Conservation (phyloP, 306 rosid genomes). For the Parietaria judaica region DNA sequence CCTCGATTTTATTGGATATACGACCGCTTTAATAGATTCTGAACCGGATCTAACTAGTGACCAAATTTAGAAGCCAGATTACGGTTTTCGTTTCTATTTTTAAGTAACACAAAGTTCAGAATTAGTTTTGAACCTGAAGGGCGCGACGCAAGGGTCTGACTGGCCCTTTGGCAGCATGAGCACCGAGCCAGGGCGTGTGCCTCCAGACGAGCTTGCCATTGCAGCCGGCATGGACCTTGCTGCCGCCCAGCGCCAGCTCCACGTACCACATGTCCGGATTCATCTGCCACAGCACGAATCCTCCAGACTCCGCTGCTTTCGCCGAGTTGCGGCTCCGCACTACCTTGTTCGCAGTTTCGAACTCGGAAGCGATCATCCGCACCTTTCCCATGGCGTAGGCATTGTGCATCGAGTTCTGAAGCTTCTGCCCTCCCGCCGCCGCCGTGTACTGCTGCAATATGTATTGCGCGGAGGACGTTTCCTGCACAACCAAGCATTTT, state of each 20-base stretch:
- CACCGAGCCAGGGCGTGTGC: slow-evolving; percentile 99
- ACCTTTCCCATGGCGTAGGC: slow-evolving; percentile 99
- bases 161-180: slow-evolving; percentile 97
- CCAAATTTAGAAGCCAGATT: too few species aligned
- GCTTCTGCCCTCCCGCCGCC: slow-evolving; percentile 87
- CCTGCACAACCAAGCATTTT: slow-evolving; percentile 42
- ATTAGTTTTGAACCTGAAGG: slow-evolving; percentile 53
- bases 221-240: slow-evolving; percentile 99
- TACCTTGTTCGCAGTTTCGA: slow-evolving; percentile 84
- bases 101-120: not conserved
- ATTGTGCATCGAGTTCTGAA: slow-evolving; percentile 67
- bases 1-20: too few species aligned
- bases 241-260: slow-evolving; percentile 96
- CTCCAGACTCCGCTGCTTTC: slow-evolving; percentile 83
- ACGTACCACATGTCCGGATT: slow-evolving; percentile 98
- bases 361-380: slow-evolving; percentile 89
- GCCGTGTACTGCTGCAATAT: slow-evolving; percentile 96
- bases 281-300: slow-evolving; percentile 99
- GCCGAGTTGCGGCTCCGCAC: slow-evolving; percentile 61
- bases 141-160: slow-evolving; percentile 94
- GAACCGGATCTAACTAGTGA: too few species aligned
- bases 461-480: slow-evolving; percentile 93
- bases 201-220: slow-evolving; percentile 95
- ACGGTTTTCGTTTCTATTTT: too few species aligned
- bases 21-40: too few species aligned